phyloP scores from a whole-genome alignment of 139 green algal species.

The Zygnema cylindricum region DNA sequence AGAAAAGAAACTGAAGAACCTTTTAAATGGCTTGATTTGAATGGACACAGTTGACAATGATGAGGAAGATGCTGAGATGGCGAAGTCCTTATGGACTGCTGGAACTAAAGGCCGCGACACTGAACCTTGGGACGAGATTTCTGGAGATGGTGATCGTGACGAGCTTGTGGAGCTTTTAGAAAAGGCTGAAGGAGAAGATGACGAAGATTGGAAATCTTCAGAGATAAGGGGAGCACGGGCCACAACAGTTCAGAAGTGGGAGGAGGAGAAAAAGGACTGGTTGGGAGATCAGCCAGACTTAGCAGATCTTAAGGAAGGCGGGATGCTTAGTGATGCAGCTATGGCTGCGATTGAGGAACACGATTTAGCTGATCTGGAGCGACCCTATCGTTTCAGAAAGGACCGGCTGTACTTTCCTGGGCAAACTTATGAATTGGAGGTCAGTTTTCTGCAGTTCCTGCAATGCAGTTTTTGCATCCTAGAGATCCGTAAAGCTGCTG shows the following conservation, averaged over 20 bases:
- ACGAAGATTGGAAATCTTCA: neutral
- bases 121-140: neutral
- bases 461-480: neutral
- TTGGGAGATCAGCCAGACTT: neutral
- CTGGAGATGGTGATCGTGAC: neutral
- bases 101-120: neutral
- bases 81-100: neutral
- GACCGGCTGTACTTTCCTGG: slow-evolving; percentile 33
- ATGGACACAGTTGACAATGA: neutral
- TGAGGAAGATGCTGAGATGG: neutral
- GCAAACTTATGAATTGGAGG: slow-evolving; percentile 35
- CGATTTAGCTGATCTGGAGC: slow-evolving; percentile 24
- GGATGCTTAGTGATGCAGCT: slow-evolving; percentile 15
- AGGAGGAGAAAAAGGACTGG: neutral
- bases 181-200: neutral
- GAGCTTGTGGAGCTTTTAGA: neutral
- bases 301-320: slow-evolving; percentile 1
- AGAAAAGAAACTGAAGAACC: too few relatives aligned
- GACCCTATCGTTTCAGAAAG: slow-evolving; percentile 1
- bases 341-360: slow-evolving; percentile 14
- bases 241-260: neutral
- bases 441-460: neutral
- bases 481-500: neutral
- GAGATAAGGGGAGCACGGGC: neutral
- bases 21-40: too few relatives aligned